Conservation (phyloP, 345 rosid species). For the Fremontodendron californicum region DNA sequence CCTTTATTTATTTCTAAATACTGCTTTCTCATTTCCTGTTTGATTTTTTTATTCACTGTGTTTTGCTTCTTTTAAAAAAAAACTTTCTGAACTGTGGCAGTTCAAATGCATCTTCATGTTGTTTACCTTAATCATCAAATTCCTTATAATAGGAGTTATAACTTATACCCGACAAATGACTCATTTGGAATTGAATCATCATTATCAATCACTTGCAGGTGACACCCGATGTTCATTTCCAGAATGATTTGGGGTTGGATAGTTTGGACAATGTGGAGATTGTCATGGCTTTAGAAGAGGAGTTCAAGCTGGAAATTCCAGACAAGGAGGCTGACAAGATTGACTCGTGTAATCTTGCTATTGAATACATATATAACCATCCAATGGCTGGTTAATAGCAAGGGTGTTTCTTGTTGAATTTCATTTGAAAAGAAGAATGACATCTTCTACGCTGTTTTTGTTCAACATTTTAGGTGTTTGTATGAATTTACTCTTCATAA, state of each 20-base stretch:
- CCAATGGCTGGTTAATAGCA: slow-evolving; percentile 71
- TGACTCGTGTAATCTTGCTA: slow-evolving; percentile 74
- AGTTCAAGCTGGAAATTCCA: slow-evolving; percentile 92
- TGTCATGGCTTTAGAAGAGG: slow-evolving; percentile 97
- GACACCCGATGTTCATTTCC: slow-evolving; percentile 85
- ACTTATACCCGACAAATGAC: neutral
- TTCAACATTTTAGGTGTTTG: slow-evolving; percentile 10
- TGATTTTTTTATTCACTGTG: neutral
- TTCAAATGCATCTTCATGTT: neutral
- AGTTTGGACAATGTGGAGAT: slow-evolving; percentile 33
- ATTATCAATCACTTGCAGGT: slow-evolving; percentile 46
- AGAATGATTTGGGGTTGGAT: slow-evolving; percentile 55
- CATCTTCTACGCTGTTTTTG: slow-evolving; percentile 11
- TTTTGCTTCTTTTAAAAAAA: neutral
- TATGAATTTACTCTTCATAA: slow-evolving; percentile 20
- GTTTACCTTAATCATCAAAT: neutral
- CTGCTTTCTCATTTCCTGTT: neutral
- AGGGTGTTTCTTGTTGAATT: slow-evolving; percentile 17
- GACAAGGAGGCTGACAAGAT: slow-evolving; percentile 95
- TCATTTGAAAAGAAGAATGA: slow-evolving; percentile 1
- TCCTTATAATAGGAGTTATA: neutral
- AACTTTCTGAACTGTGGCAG: neutral
- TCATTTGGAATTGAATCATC: neutral
- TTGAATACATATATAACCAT: slow-evolving; percentile 84
- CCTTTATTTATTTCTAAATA: neutral